Percentiles rank a stretch among this genome's conserved stretches.
These are phyloP conservation scores for Encephalitozoon intestinalis DNA, from an alignment of 371 early-diverging fungal genomes.

Conservation along the genomic window DNA sequence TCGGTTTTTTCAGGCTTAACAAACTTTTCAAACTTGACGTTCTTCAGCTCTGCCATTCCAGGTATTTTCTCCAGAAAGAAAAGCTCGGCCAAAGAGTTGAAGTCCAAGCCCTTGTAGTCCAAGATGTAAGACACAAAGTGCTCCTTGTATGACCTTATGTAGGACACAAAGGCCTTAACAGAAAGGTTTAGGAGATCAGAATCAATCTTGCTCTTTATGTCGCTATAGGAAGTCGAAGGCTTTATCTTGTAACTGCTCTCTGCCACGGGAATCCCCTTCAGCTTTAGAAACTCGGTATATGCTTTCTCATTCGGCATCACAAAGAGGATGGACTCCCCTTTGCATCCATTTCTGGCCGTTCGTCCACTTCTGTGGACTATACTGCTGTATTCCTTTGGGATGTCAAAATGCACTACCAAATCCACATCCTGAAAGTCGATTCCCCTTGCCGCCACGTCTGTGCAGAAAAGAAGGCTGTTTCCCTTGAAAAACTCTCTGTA, in stretches of 20 bases:
- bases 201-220: not conserved
- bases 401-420: conserved; percentile 64
- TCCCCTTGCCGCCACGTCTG: conserved; percentile 59
- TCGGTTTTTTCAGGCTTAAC: not conserved
- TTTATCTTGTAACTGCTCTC: not conserved
- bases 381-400: conserved; percentile 83
- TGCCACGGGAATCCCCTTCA: conserved; percentile 21
- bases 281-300: conserved; percentile 49
- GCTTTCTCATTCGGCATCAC: conserved; percentile 54
- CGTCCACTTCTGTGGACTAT: conserved; percentile 95
- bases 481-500: conserved; percentile 42
- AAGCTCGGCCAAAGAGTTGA: conserved; percentile 37
- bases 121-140: conserved; percentile 55
- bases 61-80: conserved; percentile 53
- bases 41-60: conserved; percentile 48
- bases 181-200: conserved; percentile 1
- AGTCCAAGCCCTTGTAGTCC: conserved; percentile 56
- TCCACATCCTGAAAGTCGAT: conserved; percentile 56
- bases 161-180: conserved; percentile 59
- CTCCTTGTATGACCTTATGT: conserved; percentile 59
- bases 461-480: conserved; percentile 48
- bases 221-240: not conserved
- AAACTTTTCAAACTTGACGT: conserved; percentile 40
- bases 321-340: conserved; percentile 69
- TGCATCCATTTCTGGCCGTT: conserved; percentile 78